Evolutionary conservation across 176 grass and related monocot genomes (phyloP), one percentile per base, ranked within the genome.

Genomic region (Urochloa ruziziensis): DNA sequence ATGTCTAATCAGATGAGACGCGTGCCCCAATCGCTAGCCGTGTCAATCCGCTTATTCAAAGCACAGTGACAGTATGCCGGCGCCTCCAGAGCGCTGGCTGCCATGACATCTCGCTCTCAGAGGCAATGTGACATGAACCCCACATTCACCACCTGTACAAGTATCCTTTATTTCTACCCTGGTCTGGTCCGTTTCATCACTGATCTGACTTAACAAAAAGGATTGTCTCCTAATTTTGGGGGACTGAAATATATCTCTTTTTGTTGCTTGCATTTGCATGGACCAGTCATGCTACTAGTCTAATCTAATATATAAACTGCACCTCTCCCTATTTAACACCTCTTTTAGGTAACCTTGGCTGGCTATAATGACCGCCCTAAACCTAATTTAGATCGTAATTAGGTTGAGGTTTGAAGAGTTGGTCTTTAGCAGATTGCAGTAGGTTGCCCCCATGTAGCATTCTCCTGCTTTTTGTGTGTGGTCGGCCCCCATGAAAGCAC

Each of bases 11-110:
- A 23, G 59, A 89, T 61, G 36, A 7, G 70, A 85, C 78, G 80
- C 52, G 48, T 74, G 36, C 75, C 29, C 79, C 76, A 77, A 75
- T 80, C 39, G 32, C 60, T 74, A 32, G 40, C 60, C 61, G 79
- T 80, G 68, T 68, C 75, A 68, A 82, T 67, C 74, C 42, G 34
- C 86, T 88, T 74, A 88, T 83, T 89, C 72, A 77, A 68, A 60
- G 43, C 62, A 83, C 77, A 14, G 73, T 81, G 88, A 90, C 90
- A 88, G 44, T 82, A 85, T 77, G 93, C 79, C 84, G 84, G 86
- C 88, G 83, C 89, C 89, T 89, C 86, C 89, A 66, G 86, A 86
- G 67, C 35, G 49, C 36, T 28, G 24, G 13, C 75, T 44, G 21
- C 79, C 82, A 61, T 82, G 62, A 78, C 62, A 71, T 82, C 87